Evolutionary conservation across 2,329 filamentous ascomycete genomes (phyloP).

Genomic region (Hypoxylon sp.): DNA sequence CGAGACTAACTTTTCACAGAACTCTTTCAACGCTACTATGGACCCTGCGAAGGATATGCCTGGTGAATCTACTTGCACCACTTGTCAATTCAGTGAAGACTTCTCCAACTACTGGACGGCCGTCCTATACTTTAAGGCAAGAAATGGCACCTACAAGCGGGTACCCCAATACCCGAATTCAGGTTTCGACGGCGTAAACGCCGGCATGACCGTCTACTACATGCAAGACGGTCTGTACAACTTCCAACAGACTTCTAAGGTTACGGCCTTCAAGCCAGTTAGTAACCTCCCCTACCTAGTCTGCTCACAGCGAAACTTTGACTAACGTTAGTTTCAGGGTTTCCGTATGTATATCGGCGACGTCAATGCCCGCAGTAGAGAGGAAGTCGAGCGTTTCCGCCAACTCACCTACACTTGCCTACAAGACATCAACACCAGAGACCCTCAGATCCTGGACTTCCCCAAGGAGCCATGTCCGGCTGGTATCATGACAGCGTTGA

Average conservation of each 20-base stretch:
- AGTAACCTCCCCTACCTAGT: conserved; percentile 6
- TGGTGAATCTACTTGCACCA: conserved; percentile 50
- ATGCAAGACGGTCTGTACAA: conserved; percentile 54
- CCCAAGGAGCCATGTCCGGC: conserved; percentile 58
- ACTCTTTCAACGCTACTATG: conserved; percentile 52
- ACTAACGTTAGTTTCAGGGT: conserved; percentile 49
- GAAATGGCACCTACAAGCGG: conserved; percentile 53
- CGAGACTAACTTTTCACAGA: conserved; percentile 31
- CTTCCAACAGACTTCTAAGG: conserved; percentile 56
- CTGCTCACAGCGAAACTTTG: conserved; percentile 15
- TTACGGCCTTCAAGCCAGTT: conserved; percentile 61
- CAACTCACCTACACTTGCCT: conserved; percentile 63
- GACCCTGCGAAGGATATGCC: conserved; percentile 50
- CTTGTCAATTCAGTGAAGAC: conserved; percentile 50
- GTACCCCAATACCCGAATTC: conserved; percentile 49
- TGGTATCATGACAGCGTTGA: conserved; percentile 62
- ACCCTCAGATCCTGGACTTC: conserved; percentile 58
- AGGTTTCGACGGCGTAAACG: conserved; percentile 53
- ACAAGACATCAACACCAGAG: conserved; percentile 56
- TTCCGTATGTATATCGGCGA: conserved; percentile 64
- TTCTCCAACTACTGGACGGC: conserved; percentile 53
- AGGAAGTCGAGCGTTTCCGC: conserved; percentile 56
- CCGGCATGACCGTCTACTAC: conserved; percentile 64
- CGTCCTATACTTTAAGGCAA: conserved; percentile 49
- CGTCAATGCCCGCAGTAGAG: conserved; percentile 54